Evolutionary conservation across 805 yeast species (phyloP), one percentile per base, ranked within the genome.

Genomic region (Pichia nakasei): DNA sequence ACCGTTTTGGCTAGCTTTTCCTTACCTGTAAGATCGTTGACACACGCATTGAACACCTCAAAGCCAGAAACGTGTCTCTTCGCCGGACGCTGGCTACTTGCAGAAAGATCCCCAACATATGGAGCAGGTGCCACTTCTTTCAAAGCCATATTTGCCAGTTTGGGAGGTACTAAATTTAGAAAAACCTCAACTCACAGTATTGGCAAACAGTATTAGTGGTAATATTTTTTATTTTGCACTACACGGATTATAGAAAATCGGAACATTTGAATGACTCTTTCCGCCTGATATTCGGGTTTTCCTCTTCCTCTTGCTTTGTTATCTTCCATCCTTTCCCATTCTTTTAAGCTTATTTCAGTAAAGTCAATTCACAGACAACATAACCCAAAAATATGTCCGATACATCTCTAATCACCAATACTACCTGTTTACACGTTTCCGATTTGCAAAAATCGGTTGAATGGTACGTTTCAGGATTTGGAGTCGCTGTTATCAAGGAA

Each of bases 391-490:
- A 12, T n/a, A 13, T 32, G 35, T 9, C 20, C 9, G 70, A 70
- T 48, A 43, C 51, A 3, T 61, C 72, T 2, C 68, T 72, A 50
- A 41, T 59, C 13, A 67, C 72, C 51, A 85, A 85, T 67, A 87
- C 81, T 59, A 79, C 88, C 7, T 78, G 88, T 66, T 64, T 91
- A 43, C 79, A 96, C 50, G 78, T 91, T 54, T 80, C 86, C 56
- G 87, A 91, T 58, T 91, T 96, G 29, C 70, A 76, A 56, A 73
- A 67, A 18, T 77, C 94, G 15, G 65, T 85, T 35, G 73, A 75
- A 6, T 91, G 85, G 68, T 91, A 93, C 65, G 69, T 72, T 49
- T 72, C 78, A 46, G 70, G 79, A 52, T 83, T 91, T 58, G 93
- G 93, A 32, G 73, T 93, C 78, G 72, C 72, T 50, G 66, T 80